Evolutionary conservation across 306 rosid genomes (phyloP).

Genomic region (Quercus parvula): DNA sequence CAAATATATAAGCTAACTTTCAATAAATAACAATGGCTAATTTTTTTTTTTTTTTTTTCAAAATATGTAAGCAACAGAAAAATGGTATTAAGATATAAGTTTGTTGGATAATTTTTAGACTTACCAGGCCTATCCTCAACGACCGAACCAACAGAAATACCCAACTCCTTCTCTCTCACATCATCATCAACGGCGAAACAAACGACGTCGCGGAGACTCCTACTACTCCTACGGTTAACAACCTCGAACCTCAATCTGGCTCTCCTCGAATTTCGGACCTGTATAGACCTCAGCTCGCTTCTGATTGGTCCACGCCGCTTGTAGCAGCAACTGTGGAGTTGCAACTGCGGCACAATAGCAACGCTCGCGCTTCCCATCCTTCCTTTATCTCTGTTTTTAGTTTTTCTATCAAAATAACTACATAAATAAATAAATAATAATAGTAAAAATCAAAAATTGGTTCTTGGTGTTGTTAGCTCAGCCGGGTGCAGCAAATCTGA

Average conservation of each 20-base stretch:
- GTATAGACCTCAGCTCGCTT: conserved; percentile 29
- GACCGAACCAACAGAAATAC: conserved; percentile 43
- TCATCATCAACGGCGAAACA: conserved; percentile 80
- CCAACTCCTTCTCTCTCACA: conserved; percentile 47
- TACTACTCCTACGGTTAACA: background rate
- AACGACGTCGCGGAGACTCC: conserved; percentile 25
- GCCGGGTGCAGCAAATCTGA: no score
- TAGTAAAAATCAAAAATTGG: no score
- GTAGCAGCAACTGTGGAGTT: conserved; percentile 28
- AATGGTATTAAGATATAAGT: no score
- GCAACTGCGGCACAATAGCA: conserved; percentile 47
- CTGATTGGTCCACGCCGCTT: conserved; percentile 30
- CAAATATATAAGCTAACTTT: no score
- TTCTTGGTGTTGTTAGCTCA: no score
- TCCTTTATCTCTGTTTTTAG: background rate
- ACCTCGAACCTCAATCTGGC: conserved; percentile 24
- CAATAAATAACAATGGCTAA: background rate
- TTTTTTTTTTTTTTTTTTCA: background rate
- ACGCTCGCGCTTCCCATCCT: conserved; percentile 56
- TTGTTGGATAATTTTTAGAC: background rate
- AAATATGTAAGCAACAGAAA: no score
- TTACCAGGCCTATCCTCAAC: conserved; percentile 69
- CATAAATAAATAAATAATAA: no score
- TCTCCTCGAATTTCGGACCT: conserved; percentile 22
- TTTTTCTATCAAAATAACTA: background rate